These are phyloP conservation scores for Pseudogymnoascus sp. DNA, from an alignment of 2,329 filamentous ascomycete species.

Conservation along the genomic window DNA sequence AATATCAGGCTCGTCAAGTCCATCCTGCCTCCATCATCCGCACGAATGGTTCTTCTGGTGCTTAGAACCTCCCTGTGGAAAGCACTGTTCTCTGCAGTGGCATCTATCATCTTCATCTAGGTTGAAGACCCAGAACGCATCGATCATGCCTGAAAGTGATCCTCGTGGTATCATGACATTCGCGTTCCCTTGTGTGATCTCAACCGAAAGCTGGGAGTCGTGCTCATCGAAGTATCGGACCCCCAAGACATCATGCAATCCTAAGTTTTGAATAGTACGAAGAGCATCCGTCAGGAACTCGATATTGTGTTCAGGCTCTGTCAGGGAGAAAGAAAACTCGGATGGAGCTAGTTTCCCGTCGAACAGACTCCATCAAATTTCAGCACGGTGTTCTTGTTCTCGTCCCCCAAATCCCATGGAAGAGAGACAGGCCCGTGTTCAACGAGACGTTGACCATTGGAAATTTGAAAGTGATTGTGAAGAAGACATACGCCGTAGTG, in stretches of 20 bases:
- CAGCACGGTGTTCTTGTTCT: neutral
- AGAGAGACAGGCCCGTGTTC: neutral
- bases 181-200: neutral
- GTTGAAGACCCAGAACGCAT: conserved; percentile 1
- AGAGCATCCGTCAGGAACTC: too few species aligned
- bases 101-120: neutral
- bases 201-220: conserved; percentile 1
- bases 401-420: neutral
- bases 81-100: neutral
- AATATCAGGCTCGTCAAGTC: too few species aligned
- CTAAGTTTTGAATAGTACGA: too few species aligned
- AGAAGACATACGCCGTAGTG: conserved; percentile 1
- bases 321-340: too few species aligned
- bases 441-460: neutral
- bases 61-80: neutral
- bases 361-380: neutral
- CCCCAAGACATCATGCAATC: conserved; percentile 5
- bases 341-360: too few species aligned
- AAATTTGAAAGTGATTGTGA: conserved; percentile 2
- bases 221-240: neutral
- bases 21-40: neutral
- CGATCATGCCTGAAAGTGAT: neutral
- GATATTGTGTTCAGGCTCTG: too few species aligned
- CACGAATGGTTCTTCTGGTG: neutral
- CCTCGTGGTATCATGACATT: conserved; percentile 7